Evolutionary conservation across 768 basidiomycete genomes (phyloP), one percentile per base, ranked within the genome.

Genomic region (Crepidotus variabilis): DNA sequence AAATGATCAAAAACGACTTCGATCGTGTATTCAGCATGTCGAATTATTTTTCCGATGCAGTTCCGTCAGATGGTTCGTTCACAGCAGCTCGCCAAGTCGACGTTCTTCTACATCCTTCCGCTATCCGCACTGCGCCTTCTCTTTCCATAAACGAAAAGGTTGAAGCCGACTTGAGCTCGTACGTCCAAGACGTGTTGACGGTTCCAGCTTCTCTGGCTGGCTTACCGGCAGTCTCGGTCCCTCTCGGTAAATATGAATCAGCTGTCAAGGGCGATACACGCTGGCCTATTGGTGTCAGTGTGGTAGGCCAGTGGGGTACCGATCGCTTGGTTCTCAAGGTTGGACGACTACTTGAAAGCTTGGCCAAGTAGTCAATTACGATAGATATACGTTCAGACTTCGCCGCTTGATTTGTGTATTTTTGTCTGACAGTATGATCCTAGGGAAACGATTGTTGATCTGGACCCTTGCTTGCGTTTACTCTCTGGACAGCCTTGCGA

Each of bases 151-250:
- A 22, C 45, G 52, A 55, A 20, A 23, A 51, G 0, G 61, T 61
- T 18, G 51, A 35, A 18, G 48, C 60, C 13, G 63, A 65, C 18
- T 62, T 87, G 50, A 77, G 79, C 46, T 76, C 83, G 32, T 98
- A 98, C 65, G 80, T 91, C 8, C 95, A 98, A 65, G 95, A 98
- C 60, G 83, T 96, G 6, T 73, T 98, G 58, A 96, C 94, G 0
- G 92, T 95, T 0, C 94, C 94, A 0, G 94, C 94, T 4, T 94
- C 91, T 0, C 73, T 99, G 34, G 94, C 92, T 0, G 94, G 96
- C 0, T 64, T 98, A 14, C 94, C 95, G 0, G 90, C 88, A 0
- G 63, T 98, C 45, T 88, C 78, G 53, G 79, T 98, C 0, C 94
- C 94, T 0, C 67, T 63, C 6, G n/a, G 21, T n/a, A 20, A 43